phyloP scores from a whole-genome alignment of 23 red algal genomes.

The Gracilaria domingensis region DNA sequence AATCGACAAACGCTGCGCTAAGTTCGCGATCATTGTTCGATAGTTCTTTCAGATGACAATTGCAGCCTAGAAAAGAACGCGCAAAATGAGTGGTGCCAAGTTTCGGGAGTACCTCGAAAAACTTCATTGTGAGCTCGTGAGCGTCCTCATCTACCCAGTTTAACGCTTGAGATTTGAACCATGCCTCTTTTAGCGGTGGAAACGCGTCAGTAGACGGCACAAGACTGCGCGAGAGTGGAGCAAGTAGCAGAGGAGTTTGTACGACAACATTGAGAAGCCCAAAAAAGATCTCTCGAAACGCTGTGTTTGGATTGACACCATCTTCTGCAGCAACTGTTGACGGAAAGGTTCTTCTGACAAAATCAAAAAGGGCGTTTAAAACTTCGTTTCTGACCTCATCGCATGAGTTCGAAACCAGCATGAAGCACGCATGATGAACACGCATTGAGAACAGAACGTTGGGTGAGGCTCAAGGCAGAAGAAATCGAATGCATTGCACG shows the following conservation, averaged over 20 bases:
- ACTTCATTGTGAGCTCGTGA: slow-evolving; percentile 57
- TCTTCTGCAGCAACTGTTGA: neutral
- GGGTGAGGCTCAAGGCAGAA: slow-evolving; percentile 18
- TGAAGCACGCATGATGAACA: slow-evolving; percentile 44
- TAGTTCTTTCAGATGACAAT: neutral
- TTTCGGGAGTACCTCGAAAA: slow-evolving; percentile 49
- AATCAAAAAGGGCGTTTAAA: slow-evolving; percentile 28
- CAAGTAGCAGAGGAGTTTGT: slow-evolving; percentile 2
- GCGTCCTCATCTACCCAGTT: slow-evolving; percentile 23
- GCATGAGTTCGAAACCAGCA: slow-evolving; percentile 17
- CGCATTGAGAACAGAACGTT: slow-evolving; percentile 15
- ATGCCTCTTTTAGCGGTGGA: slow-evolving; percentile 32
- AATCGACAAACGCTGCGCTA: slow-evolving; percentile 50
- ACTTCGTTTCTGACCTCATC: slow-evolving; percentile 19
- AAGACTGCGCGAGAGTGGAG: slow-evolving; percentile 6
- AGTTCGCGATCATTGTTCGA: slow-evolving; percentile 21
- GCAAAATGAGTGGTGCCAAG: slow-evolving; percentile 52
- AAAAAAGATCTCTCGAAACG: slow-evolving; percentile 38
- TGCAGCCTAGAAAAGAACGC: slow-evolving; percentile 32
- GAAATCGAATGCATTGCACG: slow-evolving; percentile 8
- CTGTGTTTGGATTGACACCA: slow-evolving; percentile 11
- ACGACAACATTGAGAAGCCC: slow-evolving; percentile 23
- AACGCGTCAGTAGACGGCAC: slow-evolving; percentile 38
- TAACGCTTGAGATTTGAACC: slow-evolving; percentile 8
- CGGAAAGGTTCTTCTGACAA: slow-evolving; percentile 30